Evolutionary conservation across 1,139 yeast genomes (phyloP), one percentile per base, ranked within the genome.

Genomic region (Pneumocystis oryctolagi): DNA sequence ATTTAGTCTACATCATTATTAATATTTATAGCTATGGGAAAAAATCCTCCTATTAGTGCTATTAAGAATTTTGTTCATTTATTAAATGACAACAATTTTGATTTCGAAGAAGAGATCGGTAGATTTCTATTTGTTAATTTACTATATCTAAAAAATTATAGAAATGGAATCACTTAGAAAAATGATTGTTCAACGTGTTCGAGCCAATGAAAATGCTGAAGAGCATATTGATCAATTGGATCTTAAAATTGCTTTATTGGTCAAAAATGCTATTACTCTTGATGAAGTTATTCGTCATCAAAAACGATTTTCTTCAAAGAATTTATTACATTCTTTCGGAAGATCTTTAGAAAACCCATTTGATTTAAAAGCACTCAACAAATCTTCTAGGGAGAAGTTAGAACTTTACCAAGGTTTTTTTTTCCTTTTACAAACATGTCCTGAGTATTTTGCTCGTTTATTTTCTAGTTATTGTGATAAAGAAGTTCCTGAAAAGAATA

Each of bases 341-440:
- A 37, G 62, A 67, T 30, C 70, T 12, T 61, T 67, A 20, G 65
- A 62, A 28, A 76, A 74, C 62, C 69, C 72, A 58, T 74, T 76
- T 67, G 78, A 77, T 64, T 69, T 76, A 60, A 75, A 73, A 65
- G 67, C 70, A 3, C 71, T 77, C 35, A 77, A 75, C 67, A 77
- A 76, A 67, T 63, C 76, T 0, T 73, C 79, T 8, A 70, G 79
- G 20, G 71, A 74, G 28, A 71, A 78, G 5, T 74, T 83, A 31
- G 88, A 84, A 66, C 72, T 82, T 0, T 87, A 86, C 72, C 96
- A 87, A 69, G 85, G 87, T 8, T 72, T 92, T 64, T 85, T 92
- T 69, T 92, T 85, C 69, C 76, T 90, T 59, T 74, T 94, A 56
- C 98, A 94, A 71, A 87, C 96, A 0, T 89, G 87, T 70, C 89